Evolutionary conservation across 176 grass and related monocot species (phyloP), one percentile per base, ranked within the genome.

Genomic region (Aegilops speltoides): DNA sequence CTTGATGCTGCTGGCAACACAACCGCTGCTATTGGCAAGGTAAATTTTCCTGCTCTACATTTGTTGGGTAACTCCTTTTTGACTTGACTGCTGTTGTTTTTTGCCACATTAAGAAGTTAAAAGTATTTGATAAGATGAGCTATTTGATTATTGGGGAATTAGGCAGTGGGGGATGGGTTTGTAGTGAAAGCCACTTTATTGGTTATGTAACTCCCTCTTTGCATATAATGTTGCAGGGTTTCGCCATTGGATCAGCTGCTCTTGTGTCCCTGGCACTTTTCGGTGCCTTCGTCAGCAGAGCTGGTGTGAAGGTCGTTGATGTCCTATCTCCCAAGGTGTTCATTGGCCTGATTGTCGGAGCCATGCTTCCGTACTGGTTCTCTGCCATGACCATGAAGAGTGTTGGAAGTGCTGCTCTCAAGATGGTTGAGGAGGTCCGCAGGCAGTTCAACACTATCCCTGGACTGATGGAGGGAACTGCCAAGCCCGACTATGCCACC

Each of bases 291-390:
- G 95, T 97, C 75, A 97, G 95, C 78, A 91, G 95, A 71, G 95
- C 95, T 28, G 92, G 85, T 59, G 85, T 97, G 50, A 82, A 79
- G 79, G 89, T 91, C 15, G 95, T 97, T 3, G 90, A 94, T 83
- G 95, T 97, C 73, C 95, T 94, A 14, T 92, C 90, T 32, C 95
- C 95, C 4, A 97, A 94, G 88, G 95, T 97, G 28, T 97, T 97
- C 81, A 94, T 97, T 76, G 95, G 95, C 28, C 78, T 97, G 59
- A 78, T 97, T 63, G 95, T 97, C 28, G 95, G 95, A 78, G 95
- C 95, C 86, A 97, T 97, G 95, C 95, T 97, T 75, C 95, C 95
- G 1, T 97, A 97, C 92, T 94, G 95, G 95, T 97, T 94, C 90
- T 94, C 95, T 76, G 95, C 95, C 54, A 97, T 97, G 95, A 94